Evolutionary conservation across 2,329 filamentous ascomycete species (phyloP), one percentile per base, ranked within the genome.

Genomic region (Penicillium corylophilum): DNA sequence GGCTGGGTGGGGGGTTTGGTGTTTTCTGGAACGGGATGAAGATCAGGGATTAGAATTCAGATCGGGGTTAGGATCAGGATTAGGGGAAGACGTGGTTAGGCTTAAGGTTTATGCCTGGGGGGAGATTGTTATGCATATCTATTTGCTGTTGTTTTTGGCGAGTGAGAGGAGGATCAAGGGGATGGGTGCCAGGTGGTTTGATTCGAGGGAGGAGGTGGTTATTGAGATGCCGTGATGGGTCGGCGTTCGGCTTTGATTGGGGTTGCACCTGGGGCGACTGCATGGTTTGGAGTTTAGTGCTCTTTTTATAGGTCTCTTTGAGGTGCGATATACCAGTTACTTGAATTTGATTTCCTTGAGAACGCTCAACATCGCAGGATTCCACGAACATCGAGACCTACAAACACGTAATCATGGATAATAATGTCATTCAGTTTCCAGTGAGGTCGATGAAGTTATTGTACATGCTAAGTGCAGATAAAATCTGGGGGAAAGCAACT

Each of bases 91-190:
- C 6, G n/a, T 44, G 10, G 73, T 77, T 50, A 69, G 59, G 1
- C 67, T 95, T 2, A 80, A 84, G 29, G 69, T 93, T 1, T 94
- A 88, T 66, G 89, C 89, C 64, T 96, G 89, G 86, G 91, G 88
- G 0, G 81, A 86, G 55, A 74, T 90, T 0, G 82, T 83, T 0
- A 80, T 83, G 48, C 86, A 95, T 62, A 78, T 89, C 29, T 95
- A 90, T 68, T 71, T 94, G 4, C 68, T 92, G 35, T 70, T 95
- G 0, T 93, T 88, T 65, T 71, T 91, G 13, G 87, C 85, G 0
- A 93, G 86, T 61, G 78, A 82, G 50, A 79, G 86, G 28, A 78
- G 78, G 54, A 71, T 92, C 15, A 79, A 81, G 52, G 75, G 74
- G 6, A 80, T 80, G 8, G 80, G 80, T 0, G 75, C 82, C 13